phyloP scores from a whole-genome alignment of 179 eudicot species.

The Spergularia azorica region DNA sequence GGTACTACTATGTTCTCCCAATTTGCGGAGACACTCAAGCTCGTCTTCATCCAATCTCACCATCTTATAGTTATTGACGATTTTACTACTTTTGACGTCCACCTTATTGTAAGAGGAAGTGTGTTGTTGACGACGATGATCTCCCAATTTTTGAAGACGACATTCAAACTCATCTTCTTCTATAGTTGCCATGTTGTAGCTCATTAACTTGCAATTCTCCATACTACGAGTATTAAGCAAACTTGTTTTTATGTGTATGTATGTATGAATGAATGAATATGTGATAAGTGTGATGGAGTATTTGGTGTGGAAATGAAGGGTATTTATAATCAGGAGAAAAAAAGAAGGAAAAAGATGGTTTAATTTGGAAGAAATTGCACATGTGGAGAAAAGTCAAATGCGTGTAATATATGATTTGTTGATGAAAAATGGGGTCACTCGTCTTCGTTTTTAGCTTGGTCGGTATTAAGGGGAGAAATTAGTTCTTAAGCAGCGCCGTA shows the following conservation, averaged over 20 bases:
- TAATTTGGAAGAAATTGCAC: background rate
- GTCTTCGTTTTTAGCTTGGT: conserved; percentile 18
- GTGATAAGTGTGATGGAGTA: background rate
- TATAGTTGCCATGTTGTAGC: conserved; percentile 8
- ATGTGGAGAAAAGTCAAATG: conserved; percentile 16
- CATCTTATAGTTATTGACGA: background rate
- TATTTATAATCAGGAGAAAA: background rate
- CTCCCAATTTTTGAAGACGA: background rate
- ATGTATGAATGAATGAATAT: background rate
- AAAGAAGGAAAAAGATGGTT: too few species aligned
- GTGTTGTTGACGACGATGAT: background rate
- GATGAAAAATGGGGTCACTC: background rate
- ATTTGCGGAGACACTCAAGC: conserved; percentile 13
- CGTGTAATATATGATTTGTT: conserved; percentile 5
- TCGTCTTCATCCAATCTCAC: conserved; percentile 9
- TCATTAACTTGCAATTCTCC: conserved; percentile 18
- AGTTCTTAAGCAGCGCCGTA: conserved; percentile 15
- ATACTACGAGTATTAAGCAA: background rate
- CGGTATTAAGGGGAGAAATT: conserved; percentile 22
- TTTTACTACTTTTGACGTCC: background rate
- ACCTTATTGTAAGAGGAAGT: background rate
- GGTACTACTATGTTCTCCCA: conserved; percentile 3
- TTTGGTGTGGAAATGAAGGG: background rate
- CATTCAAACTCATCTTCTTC: conserved; percentile 10
- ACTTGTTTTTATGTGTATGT: background rate